phyloP scores from a whole-genome alignment of 805 yeast species.

The Sugiyamaella boreocaroliniensis region DNA sequence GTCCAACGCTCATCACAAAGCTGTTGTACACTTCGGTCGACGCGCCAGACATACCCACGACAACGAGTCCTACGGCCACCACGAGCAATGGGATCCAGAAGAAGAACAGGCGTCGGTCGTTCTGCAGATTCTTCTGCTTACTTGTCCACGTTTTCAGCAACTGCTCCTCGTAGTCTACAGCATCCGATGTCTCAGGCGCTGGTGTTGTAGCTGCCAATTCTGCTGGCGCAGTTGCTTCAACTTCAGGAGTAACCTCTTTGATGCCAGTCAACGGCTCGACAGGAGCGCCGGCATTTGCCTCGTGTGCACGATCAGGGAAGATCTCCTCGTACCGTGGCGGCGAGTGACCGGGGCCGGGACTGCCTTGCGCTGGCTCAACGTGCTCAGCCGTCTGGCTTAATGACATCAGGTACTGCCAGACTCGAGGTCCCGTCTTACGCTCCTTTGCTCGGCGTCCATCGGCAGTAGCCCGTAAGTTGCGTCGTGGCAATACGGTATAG shows the following conservation, averaged over 20 bases:
- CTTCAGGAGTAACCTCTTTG: neutral
- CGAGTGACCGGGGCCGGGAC: neutral
- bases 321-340: constrained; percentile 27
- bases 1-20: neutral
- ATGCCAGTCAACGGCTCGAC: neutral
- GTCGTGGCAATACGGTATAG: constrained; percentile 9
- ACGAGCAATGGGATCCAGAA: constrained; percentile 85
- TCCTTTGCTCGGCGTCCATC: neutral
- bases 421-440: neutral
- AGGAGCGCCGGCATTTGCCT: neutral
- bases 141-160: constrained; percentile 31
- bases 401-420: constrained; percentile 17
- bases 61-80: constrained; percentile 11
- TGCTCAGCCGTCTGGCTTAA: neutral
- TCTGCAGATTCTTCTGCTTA: constrained; percentile 42
- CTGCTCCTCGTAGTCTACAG: constrained; percentile 17
- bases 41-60: constrained; percentile 8
- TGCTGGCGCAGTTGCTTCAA: neutral
- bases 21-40: constrained; percentile 9
- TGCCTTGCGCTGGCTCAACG: constrained; percentile 4
- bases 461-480: neutral
- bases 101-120: constrained; percentile 79
- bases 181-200: neutral
- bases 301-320: constrained; percentile 15
- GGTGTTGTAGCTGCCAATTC: neutral